Evolutionary conservation across 805 yeast species (phyloP).

Genomic region (Pichia pseudocactophila): DNA sequence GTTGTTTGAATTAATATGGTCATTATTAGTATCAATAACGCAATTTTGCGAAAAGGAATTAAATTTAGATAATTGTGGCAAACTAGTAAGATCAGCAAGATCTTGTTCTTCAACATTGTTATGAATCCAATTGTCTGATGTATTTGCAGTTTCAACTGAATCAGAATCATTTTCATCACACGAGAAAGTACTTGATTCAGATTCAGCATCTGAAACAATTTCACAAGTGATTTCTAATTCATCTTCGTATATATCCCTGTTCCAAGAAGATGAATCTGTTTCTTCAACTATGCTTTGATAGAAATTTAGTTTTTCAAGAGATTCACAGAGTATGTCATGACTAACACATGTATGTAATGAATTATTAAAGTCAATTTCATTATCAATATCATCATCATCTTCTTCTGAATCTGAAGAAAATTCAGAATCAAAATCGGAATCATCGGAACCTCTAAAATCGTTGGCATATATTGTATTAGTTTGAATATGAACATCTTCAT

Average conservation of each 20-base stretch:
- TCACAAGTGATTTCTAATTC: background rate
- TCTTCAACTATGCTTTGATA: slow-evolving; percentile 8
- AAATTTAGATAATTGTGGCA: too few relatives aligned
- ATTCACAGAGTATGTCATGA: background rate
- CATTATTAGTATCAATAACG: too few relatives aligned
- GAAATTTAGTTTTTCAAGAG: slow-evolving; percentile 3
- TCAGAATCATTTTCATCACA: background rate
- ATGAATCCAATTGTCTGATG: background rate
- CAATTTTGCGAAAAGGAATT: too few relatives aligned
- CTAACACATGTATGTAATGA: background rate
- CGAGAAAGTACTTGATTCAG: background rate
- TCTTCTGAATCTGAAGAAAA: slow-evolving; percentile 14
- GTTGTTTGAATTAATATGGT: too few relatives aligned
- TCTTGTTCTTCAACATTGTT: background rate
- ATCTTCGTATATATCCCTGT: slow-evolving; percentile 1
- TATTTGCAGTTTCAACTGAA: background rate
- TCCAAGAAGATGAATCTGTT: slow-evolving; percentile 4
- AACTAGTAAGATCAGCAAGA: background rate
- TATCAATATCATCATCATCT: background rate
- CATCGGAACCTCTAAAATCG: slow-evolving; percentile 16
- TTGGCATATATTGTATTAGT: background rate
- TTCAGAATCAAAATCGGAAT: slow-evolving; percentile 27
- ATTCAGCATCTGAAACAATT: slow-evolving; percentile 1
- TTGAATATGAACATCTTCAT: slow-evolving; percentile 4
- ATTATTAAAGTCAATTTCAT: background rate